These are phyloP conservation scores for Globisporangium polare DNA, from an alignment of 352 stramenopile genomes.

Conservation along the genomic window DNA sequence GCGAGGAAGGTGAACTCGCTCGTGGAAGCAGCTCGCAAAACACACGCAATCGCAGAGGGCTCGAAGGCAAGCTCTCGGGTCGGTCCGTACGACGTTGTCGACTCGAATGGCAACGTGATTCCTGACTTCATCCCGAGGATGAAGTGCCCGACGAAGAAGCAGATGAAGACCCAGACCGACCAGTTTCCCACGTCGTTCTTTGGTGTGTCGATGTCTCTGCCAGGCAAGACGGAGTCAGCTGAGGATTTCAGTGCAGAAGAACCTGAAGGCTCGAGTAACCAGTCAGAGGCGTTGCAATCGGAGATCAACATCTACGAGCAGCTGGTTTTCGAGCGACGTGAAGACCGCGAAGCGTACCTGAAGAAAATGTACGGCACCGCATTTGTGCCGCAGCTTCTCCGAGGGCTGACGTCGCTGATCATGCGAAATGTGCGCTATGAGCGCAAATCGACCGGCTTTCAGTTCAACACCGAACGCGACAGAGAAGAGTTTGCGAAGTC, in stretches of 20 bases:
- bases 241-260: neutral
- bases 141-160: conserved; percentile 19
- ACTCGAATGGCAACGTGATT: conserved; percentile 8
- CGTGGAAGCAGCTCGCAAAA: conserved; percentile 18
- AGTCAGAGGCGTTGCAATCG: neutral
- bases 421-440: conserved; percentile 45
- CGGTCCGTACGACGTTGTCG: conserved; percentile 17
- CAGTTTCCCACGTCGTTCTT: conserved; percentile 23
- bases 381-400: conserved; percentile 46
- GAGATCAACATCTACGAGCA: conserved; percentile 36
- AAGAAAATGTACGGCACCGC: conserved; percentile 48
- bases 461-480: conserved; percentile 58
- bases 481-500: conserved; percentile 40
- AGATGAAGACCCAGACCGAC: conserved; percentile 18
- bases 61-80: conserved; percentile 9
- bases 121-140: conserved; percentile 17
- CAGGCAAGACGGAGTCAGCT: neutral
- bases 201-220: conserved; percentile 18
- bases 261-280: neutral
- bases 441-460: conserved; percentile 53
- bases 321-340: conserved; percentile 29
- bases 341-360: conserved; percentile 45
- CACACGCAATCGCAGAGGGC: neutral
- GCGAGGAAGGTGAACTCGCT: conserved; percentile 60
- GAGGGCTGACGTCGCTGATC: conserved; percentile 36